Conservation (phyloP, 2,329 filamentous ascomycete species). For the Stagonosporopsis tanaceti region DNA sequence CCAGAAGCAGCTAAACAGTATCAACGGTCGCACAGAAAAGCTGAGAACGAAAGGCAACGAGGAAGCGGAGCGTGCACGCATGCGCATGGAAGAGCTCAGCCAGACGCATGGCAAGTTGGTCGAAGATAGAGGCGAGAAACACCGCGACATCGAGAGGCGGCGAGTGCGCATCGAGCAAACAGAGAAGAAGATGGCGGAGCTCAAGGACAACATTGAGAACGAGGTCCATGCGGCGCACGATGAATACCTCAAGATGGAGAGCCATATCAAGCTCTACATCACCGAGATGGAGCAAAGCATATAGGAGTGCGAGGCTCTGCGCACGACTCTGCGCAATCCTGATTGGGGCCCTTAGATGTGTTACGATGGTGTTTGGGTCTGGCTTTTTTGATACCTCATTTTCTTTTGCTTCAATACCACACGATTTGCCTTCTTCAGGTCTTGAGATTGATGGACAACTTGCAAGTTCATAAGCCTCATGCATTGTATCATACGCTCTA, state of each 20-base stretch:
- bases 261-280: constrained; percentile 96
- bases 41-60: constrained; percentile 80
- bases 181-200: constrained; percentile 99
- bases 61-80: constrained; percentile 81
- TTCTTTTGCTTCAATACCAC: constrained; percentile 5
- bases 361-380: constrained; percentile 20
- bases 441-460: not conserved
- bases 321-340: constrained; percentile 3
- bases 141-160: constrained; percentile 88
- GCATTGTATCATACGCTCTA: constrained; percentile 8
- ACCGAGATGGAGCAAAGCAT: constrained; percentile 95
- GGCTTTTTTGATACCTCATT: constrained; percentile 16
- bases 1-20: constrained; percentile 82
- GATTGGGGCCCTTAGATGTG: constrained; percentile 7
- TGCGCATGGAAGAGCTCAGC: constrained; percentile 89
- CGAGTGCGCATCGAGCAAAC: constrained; percentile 96
- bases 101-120: constrained; percentile 80
- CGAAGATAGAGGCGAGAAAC: constrained; percentile 85
- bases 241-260: constrained; percentile 96
- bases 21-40: constrained; percentile 85
- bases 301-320: constrained; percentile 17
- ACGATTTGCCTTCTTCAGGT: not conserved
- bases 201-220: constrained; percentile 96
- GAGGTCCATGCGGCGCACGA: constrained; percentile 91
- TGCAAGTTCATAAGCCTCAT: not conserved